Base-by-base conservation (phyloP, 2,329 filamentous ascomycete genomes). In the Pochonia chlamydosporia region DNA sequence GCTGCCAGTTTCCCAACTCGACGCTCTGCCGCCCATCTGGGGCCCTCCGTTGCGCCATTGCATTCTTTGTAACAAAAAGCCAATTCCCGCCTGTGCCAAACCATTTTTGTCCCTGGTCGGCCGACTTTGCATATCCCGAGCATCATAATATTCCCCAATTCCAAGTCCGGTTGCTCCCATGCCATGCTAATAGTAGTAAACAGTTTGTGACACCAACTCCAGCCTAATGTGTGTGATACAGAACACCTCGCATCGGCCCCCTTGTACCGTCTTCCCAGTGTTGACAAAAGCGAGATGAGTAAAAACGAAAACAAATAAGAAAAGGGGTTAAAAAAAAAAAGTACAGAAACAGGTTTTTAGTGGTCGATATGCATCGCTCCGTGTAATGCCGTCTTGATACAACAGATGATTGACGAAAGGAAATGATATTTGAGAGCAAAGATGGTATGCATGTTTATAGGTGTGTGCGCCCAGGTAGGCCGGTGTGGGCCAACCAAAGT, bases 351-450 rank as follows among this genome's bases (percentile, higher is more conserved):
- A 44, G 31, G 42, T 49, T 49, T 50, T 56, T 52, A 60, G 64
- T 66, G 65, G 70, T 69, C 69, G 69, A 68, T 68, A 73, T 72
- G 70, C 70, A 70, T 64, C 72, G 67, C 71, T 73, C 71, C 71
- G 58, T 70, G 55, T 63, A 60, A 72, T 71, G 71, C 71, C 69
- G 63, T 69, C 59, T 69, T 72, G 63, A 49, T 73, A 74, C 68
- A 72, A 65, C 55, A 61, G 62, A 62, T 41, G 50, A 54, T 31
- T 51, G 49, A 54, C 33, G 43, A 46, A 50, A 52, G 39, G 47
- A 54, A 36, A 52, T 48, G 36, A 40, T 50, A 48, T 46, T 43
- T 37, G 18, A 10, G 35, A 13, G 30, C 9, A 14, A n/a, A n/a
- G n/a, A n/a, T n/a, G n/a, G n/a, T n/a, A n/a, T n/a, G n/a, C n/a